phyloP scores from a whole-genome alignment of 306 rosid genomes.

The Arachis hypogaea region DNA sequence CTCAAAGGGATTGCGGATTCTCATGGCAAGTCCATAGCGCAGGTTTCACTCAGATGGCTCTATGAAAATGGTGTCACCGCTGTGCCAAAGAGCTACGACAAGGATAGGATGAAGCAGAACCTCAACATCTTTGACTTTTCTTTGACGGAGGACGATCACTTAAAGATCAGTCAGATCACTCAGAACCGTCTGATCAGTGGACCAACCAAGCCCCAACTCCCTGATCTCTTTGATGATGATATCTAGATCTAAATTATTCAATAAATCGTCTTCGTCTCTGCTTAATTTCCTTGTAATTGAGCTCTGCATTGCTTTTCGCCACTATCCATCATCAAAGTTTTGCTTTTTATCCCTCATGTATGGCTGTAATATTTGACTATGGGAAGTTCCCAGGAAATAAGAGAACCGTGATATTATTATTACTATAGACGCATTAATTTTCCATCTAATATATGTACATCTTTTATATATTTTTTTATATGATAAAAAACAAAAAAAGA shows the following conservation, averaged over 20 bases:
- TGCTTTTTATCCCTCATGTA: too few species aligned
- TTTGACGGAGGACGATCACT: slow-evolving; percentile 46
- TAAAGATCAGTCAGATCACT: slow-evolving; percentile 40
- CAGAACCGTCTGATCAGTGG: slow-evolving; percentile 50
- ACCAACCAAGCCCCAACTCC: slow-evolving; percentile 58
- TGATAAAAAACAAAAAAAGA: too few species aligned
- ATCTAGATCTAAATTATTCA: not conserved
- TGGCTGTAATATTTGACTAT: too few species aligned
- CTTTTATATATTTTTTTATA: too few species aligned
- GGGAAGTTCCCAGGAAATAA: too few species aligned
- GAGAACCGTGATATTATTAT: too few species aligned
- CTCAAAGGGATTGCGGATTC: slow-evolving; percentile 55
- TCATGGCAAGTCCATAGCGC: slow-evolving; percentile 54
- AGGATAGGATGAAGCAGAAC: slow-evolving; percentile 58
- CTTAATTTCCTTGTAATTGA: too few species aligned
- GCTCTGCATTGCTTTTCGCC: too few species aligned
- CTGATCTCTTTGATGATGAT: slow-evolving; percentile 54
- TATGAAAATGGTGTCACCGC: slow-evolving; percentile 55
- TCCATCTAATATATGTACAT: too few species aligned
- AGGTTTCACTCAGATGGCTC: slow-evolving; percentile 59
- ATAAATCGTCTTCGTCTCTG: too few species aligned
- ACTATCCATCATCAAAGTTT: too few species aligned
- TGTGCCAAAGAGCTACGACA: slow-evolving; percentile 63
- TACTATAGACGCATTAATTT: too few species aligned
- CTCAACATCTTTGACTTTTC: slow-evolving; percentile 54